Evolutionary conservation across 2,329 filamentous ascomycete species (phyloP), one percentile per base, ranked within the genome.

Genomic region (Fusarium devonianum): DNA sequence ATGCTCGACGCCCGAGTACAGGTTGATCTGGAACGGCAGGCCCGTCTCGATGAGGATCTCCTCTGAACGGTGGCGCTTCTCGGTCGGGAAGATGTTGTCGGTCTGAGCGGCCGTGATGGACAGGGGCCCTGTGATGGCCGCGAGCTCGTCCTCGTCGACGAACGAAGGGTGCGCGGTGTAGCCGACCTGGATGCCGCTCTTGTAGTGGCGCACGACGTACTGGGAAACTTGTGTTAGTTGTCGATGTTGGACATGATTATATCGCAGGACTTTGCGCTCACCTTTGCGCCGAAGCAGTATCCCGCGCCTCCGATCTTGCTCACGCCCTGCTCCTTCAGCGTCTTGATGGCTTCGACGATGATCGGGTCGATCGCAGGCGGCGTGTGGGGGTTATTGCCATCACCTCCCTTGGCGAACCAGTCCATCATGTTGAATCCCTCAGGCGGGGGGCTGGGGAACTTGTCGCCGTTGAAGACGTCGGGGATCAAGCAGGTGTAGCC

Each of bases 191-290:
- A 85, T 74, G 4, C 74, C 76, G 46, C 76, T 36, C 47, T 79
- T 78, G 74, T 79, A 79, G 76, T 86, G 88, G 30, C 91, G 84
- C 42, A 80, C 79, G 23, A 90, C 83, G 69, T 89, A 92, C 82
- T 87, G 16, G 12, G 19, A 7, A 5, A 9, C 26, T 40, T 5
- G 11, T 6, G 30, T 55, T 11, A 51, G 45, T 5, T 25, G 4
- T 10, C 3, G 10, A 12, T 12, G 1, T 4, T 6, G 3, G 9
- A 6, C 3, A 6, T 0, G 9, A 5, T 2, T 2, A 0, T 21
- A 5, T 11, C n/a, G 9, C 2, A 19, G 4, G 11, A 1, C 1
- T 1, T 2, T 4, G 28, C 37, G 81, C 70, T 64, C 76, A 81
- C 46, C 84, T 81, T 82, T 12, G 81, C 84, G 2, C 86, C 85